Evolutionary conservation across 2,329 filamentous ascomycete species (phyloP).

Genomic region (Venturiaceae sp.): DNA sequence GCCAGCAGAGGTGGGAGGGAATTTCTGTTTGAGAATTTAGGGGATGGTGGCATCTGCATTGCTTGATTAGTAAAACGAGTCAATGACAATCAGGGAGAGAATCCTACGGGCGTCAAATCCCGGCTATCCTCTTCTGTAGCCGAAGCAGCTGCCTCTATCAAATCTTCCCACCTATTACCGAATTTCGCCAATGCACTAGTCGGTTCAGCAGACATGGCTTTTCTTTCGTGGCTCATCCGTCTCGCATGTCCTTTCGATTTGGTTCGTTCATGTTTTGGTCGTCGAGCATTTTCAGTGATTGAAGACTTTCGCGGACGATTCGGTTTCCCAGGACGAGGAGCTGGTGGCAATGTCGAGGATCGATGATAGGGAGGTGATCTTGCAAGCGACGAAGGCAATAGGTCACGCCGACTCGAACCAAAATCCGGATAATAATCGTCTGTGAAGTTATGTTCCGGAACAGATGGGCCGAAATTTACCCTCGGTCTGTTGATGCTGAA

Average conservation of each 20-base stretch:
- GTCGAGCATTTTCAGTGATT: constrained; percentile 67
- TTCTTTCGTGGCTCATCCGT: constrained; percentile 64
- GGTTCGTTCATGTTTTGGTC: constrained; percentile 70
- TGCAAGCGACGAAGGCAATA: constrained; percentile 72
- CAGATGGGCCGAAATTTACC: constrained; percentile 29
- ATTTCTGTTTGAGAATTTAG: constrained; percentile 43
- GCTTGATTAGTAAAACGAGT: not conserved
- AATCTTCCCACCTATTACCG: constrained; percentile 90
- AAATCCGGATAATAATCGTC: constrained; percentile 31
- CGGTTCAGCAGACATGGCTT: constrained; percentile 80
- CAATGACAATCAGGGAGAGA: not conserved
- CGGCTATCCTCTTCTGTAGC: constrained; percentile 84
- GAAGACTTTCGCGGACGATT: constrained; percentile 76
- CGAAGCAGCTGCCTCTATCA: constrained; percentile 89
- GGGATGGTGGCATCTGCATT: constrained; percentile 20
- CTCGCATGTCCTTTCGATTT: constrained; percentile 67
- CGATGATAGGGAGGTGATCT: constrained; percentile 77
- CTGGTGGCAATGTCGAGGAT: constrained; percentile 77
- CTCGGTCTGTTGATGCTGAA: constrained; percentile 23
- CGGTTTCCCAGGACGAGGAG: constrained; percentile 63
- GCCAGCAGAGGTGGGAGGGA: constrained; percentile 47
- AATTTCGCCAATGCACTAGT: constrained; percentile 59
- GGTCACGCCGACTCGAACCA: constrained; percentile 56
- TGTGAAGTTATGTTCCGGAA: constrained; percentile 63
- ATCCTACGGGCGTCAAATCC: constrained; percentile 76